These are phyloP conservation scores for Taiwanofungus camphoratus DNA, from an alignment of 1,284 basidiomycete genomes.

Conservation along the genomic window DNA sequence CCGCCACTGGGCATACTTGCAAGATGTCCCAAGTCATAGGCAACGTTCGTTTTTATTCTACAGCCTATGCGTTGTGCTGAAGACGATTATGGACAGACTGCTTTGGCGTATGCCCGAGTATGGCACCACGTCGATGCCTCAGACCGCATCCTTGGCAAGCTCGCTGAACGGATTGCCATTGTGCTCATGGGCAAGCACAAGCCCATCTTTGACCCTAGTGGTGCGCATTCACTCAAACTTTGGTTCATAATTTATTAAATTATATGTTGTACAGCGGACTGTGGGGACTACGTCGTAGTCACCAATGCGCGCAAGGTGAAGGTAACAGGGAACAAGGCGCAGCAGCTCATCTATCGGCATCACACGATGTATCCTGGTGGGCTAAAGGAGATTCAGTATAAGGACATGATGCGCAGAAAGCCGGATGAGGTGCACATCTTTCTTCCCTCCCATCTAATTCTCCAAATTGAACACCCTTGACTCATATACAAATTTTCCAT, in stretches of 20 bases:
- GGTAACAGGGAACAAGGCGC: conserved; percentile 86
- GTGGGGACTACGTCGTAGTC: conserved; percentile 97
- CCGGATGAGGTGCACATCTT: conserved; percentile 80
- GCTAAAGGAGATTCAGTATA: conserved; percentile 84
- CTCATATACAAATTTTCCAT: neutral
- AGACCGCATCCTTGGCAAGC: conserved; percentile 86
- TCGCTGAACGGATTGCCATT: conserved; percentile 90
- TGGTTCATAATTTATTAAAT: neutral
- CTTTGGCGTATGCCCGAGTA: conserved; percentile 85
- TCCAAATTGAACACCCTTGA: too few species aligned
- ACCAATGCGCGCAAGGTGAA: conserved; percentile 84
- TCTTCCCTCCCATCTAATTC: conserved; percentile 1
- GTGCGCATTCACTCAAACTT: conserved; percentile 40
- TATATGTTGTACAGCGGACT: conserved; percentile 59
- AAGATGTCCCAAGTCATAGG: conserved; percentile 61
- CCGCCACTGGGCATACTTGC: neutral
- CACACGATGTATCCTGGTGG: conserved; percentile 95
- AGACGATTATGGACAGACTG: conserved; percentile 56
- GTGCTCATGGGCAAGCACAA: conserved; percentile 99
- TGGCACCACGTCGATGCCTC: conserved; percentile 97
- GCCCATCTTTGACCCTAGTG: conserved; percentile 90
- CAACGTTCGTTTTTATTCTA: conserved; percentile 42
- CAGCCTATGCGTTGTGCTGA: neutral
- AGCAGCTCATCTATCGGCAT: conserved; percentile 84
- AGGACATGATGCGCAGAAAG: conserved; percentile 76